Evolutionary conservation across 768 basidiomycete species (phyloP), one percentile per base, ranked within the genome.

Genomic region (Asterophora lycoperdoides): DNA sequence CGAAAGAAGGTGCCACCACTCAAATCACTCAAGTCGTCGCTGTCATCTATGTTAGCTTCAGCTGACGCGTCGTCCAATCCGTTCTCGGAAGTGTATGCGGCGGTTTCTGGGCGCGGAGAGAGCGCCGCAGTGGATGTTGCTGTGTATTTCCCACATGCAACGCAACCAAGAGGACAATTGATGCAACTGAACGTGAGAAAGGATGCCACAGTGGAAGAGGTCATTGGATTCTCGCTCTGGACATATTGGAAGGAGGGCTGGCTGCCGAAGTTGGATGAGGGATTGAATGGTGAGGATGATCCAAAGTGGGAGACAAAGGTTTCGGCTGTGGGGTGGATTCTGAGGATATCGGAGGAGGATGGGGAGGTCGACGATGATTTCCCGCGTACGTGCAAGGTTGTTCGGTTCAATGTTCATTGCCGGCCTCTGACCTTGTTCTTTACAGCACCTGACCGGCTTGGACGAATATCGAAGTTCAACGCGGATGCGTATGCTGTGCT

Each of bases 291-390:
- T 4, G 80, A 81, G 52, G 78, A 81, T 20, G 85, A 89, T 53
- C 75, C 79, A 29, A 81, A 77, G 58, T 73, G 79, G 67, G 69
- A 71, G 14, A 73, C 73, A 1, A 73, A 69, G 54, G 70, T 91
- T 41, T 86, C 83, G 38, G 87, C 90, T 0, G 74, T 89, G 3
- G 93, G 91, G 1, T 99, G 96, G 95, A 84, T 91, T 33, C 64
- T 99, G 68, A 74, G 92, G 50, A 93, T 98, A 46, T 89, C 93
- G 1, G 96, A 99, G 59, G 90, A 93, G 38, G 94, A 98, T 64
- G 96, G 96, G 13, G 95, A 97, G 65, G 92, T 98, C 1, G 96
- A 99, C 63, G 96, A 97, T 64, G 96, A 99, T 69, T 98, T 94
- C 62, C 96, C 95, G 18, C 89, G 94, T 95, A 43, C 7, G 53